phyloP scores from a whole-genome alignment of 164 flowering plant species.

The Aristolochia contorta region DNA sequence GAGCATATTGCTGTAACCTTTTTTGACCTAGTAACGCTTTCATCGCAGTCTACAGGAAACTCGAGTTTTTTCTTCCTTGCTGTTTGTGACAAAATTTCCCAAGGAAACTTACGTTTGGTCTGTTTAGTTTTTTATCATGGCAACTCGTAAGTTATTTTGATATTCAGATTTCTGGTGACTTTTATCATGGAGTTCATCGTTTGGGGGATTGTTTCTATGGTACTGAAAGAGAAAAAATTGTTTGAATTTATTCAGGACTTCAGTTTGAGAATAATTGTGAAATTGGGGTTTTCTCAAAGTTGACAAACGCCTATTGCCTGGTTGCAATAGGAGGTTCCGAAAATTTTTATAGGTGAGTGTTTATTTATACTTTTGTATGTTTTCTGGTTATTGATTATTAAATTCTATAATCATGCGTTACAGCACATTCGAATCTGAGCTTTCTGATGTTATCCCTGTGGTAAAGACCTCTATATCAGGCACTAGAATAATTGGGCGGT shows the following conservation, averaged over 20 bases:
- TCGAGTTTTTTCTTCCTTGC: too few relatives aligned
- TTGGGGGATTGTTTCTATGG: too few relatives aligned
- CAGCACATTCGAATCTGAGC: conserved; percentile 80
- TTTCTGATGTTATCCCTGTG: conserved; percentile 81
- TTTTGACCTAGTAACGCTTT: too few relatives aligned
- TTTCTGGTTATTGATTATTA: not conserved
- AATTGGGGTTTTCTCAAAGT: conserved; percentile 70
- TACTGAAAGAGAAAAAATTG: too few relatives aligned
- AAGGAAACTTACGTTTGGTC: too few relatives aligned
- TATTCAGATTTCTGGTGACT: too few relatives aligned
- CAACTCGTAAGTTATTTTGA: too few relatives aligned
- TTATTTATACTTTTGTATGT: not conserved
- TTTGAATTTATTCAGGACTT: conserved; percentile 33
- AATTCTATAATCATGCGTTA: conserved; percentile 2
- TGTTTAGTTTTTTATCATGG: too few relatives aligned
- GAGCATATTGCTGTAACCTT: too few relatives aligned
- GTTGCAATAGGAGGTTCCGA: conserved; percentile 96
- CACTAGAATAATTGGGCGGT: conserved; percentile 75
- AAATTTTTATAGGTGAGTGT: conserved; percentile 65
- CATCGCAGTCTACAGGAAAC: too few relatives aligned
- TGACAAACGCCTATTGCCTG: conserved; percentile 77
- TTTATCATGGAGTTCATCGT: too few relatives aligned
- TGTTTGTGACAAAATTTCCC: too few relatives aligned
- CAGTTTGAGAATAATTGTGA: conserved; percentile 75
- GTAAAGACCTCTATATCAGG: conserved; percentile 84